Conservation (phyloP, 2,329 filamentous ascomycete genomes). For the Paecilomyces sp. region DNA sequence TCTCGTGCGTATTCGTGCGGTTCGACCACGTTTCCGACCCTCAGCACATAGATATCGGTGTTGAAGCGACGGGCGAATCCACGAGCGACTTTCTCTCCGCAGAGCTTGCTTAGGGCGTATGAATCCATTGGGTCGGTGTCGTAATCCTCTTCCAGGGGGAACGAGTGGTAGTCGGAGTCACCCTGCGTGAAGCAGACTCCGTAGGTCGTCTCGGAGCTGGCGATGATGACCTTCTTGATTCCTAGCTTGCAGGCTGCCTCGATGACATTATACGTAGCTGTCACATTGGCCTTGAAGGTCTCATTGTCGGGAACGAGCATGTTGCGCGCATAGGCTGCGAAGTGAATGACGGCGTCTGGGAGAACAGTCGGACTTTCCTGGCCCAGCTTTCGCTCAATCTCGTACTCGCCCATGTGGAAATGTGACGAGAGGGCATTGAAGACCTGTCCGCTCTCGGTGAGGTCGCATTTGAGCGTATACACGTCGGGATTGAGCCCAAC, state of each 20-base stretch:
- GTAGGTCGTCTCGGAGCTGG: conserved; percentile 53
- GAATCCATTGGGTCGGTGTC: conserved; percentile 35
- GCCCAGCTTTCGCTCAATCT: conserved; percentile 31
- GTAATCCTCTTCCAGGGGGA: conserved; percentile 17
- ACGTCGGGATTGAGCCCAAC: conserved; percentile 32
- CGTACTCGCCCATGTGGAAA: conserved; percentile 47
- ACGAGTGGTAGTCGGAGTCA: conserved; percentile 48
- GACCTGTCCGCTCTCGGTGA: conserved; percentile 50
- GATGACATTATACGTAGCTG: conserved; percentile 55
- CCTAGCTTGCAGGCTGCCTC: conserved; percentile 57
- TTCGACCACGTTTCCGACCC: conserved; percentile 56
- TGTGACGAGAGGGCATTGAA: conserved; percentile 52
- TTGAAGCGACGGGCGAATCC: conserved; percentile 50
- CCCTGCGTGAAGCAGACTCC: conserved; percentile 57
- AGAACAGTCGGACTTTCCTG: conserved; percentile 27
- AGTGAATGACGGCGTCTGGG: conserved; percentile 58
- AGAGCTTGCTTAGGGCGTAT: conserved; percentile 55
- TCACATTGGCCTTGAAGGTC: conserved; percentile 50
- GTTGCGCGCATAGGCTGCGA: conserved; percentile 53
- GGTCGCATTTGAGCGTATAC: conserved; percentile 49
- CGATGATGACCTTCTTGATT: conserved; percentile 56
- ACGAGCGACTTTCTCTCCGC: conserved; percentile 50
- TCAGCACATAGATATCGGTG: conserved; percentile 53
- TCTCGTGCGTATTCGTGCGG: conserved; percentile 52
- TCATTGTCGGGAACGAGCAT: conserved; percentile 57